phyloP scores from a whole-genome alignment of 2,329 filamentous ascomycete genomes.

The Monosporascus ibericus region DNA sequence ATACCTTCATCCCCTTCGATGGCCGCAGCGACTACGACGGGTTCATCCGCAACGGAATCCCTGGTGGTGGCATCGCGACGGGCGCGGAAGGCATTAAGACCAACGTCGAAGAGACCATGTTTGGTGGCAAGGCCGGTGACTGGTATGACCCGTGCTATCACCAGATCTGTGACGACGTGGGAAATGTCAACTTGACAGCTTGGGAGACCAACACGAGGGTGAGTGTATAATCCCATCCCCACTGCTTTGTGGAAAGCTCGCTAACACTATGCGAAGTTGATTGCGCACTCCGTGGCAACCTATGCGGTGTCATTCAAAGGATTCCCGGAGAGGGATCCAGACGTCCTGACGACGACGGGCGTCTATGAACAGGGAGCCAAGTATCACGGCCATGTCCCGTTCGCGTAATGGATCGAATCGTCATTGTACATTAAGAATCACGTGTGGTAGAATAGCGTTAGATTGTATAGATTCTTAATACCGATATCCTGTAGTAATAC shows the following conservation, averaged over 20 bases:
- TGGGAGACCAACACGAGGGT: slow-evolving; percentile 58
- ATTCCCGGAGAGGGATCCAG: slow-evolving; percentile 50
- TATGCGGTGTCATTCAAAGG: slow-evolving; percentile 60
- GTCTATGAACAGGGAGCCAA: slow-evolving; percentile 32
- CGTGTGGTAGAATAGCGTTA: neutral
- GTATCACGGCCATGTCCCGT: slow-evolving; percentile 44
- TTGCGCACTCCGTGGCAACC: slow-evolving; percentile 68
- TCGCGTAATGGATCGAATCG: slow-evolving; percentile 30
- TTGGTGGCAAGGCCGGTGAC: slow-evolving; percentile 63
- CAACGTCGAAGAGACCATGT: slow-evolving; percentile 54
- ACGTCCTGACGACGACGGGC: slow-evolving; percentile 13
- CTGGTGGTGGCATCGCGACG: slow-evolving; percentile 69
- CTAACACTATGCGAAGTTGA: slow-evolving; percentile 37
- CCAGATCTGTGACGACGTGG: slow-evolving; percentile 53
- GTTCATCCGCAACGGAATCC: slow-evolving; percentile 68
- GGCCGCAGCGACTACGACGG: slow-evolving; percentile 75
- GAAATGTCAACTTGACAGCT: slow-evolving; percentile 52
- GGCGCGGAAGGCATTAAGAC: slow-evolving; percentile 76
- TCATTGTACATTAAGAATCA: no score
- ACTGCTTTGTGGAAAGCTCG: neutral
- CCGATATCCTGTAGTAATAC: no score
- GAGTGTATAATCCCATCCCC: slow-evolving; percentile 12
- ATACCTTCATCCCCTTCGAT: slow-evolving; percentile 68
- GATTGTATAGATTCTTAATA: neutral
- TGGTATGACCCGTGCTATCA: slow-evolving; percentile 58